Evolutionary conservation across 352 stramenopile genomes (phyloP).

Genomic region (Globisporangium apiculatum): DNA sequence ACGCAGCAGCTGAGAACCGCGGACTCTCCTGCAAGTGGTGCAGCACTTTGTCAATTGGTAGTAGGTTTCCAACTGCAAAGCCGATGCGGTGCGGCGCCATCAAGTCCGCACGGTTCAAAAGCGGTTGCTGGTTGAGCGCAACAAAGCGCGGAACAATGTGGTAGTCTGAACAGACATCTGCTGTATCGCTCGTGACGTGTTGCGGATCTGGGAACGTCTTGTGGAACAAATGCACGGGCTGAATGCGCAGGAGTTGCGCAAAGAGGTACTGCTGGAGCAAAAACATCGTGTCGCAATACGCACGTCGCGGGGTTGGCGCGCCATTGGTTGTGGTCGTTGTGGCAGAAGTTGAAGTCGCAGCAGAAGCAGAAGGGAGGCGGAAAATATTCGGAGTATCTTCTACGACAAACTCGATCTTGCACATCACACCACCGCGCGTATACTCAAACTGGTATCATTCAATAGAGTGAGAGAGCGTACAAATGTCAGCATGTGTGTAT

Average conservation of each 20-base stretch:
- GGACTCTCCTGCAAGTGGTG: conserved; percentile 54
- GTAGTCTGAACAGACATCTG: conserved; percentile 65
- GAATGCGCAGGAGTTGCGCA: conserved; percentile 65
- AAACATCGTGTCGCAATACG: conserved; percentile 50
- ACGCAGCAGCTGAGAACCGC: conserved; percentile 40
- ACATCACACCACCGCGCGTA: conserved; percentile 69
- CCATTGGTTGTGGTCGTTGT: conserved; percentile 14
- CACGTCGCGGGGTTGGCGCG: conserved; percentile 8
- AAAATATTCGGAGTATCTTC: conserved; percentile 55
- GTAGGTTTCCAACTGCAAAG: conserved; percentile 58
- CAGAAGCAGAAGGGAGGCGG: conserved; percentile 14
- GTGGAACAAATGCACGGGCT: conserved; percentile 59
- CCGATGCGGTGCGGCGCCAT: conserved; percentile 69
- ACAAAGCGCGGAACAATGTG: conserved; percentile 83
- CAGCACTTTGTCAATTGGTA: conserved; percentile 59
- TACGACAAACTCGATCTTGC: conserved; percentile 58
- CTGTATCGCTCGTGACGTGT: conserved; percentile 42
- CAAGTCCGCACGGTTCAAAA: conserved; percentile 61
- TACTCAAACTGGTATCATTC: conserved; percentile 62
- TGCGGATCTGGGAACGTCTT: conserved; percentile 48
- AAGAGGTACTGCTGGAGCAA: conserved; percentile 75
- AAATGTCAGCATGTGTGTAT: conserved; percentile 1
- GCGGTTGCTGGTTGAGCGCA: conserved; percentile 45
- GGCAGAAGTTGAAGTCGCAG: conserved; percentile 8
- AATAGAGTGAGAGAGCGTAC: neutral